These are phyloP conservation scores for Mariannaea elegans DNA, from an alignment of 2,329 filamentous ascomycete species.

Conservation along the genomic window DNA sequence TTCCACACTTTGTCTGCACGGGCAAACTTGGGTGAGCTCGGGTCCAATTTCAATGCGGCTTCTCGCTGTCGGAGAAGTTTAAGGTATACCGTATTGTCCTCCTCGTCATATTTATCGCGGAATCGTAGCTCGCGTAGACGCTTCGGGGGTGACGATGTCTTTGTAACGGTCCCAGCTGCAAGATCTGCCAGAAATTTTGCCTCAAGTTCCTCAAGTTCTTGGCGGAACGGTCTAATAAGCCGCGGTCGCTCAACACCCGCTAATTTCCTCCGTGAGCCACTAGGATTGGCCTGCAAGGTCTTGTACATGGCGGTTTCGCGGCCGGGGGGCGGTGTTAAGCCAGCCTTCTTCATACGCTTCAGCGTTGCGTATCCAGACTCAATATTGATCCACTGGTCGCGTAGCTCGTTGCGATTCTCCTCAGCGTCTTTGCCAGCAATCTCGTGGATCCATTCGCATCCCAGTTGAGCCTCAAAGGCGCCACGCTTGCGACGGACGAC, in stretches of 20 bases:
- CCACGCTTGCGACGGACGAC: slow-evolving; percentile 64
- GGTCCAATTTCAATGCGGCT: slow-evolving; percentile 30
- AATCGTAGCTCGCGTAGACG: slow-evolving; percentile 42
- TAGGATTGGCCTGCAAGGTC: slow-evolving; percentile 31
- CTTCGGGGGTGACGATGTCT: neutral
- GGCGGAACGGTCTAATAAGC: slow-evolving; percentile 52
- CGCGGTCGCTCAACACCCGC: slow-evolving; percentile 42
- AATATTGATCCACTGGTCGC: slow-evolving; percentile 59
- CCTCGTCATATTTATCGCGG: slow-evolving; percentile 37
- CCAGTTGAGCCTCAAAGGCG: slow-evolving; percentile 67
- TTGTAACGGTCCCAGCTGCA: neutral
- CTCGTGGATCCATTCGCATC: slow-evolving; percentile 67
- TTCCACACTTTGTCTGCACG: slow-evolving; percentile 47
- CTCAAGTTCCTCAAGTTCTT: slow-evolving; percentile 53
- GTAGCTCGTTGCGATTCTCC: slow-evolving; percentile 44
- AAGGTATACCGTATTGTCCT: slow-evolving; percentile 37
- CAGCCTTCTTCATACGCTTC: slow-evolving; percentile 56
- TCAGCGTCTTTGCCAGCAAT: slow-evolving; percentile 57
- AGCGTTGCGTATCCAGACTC: slow-evolving; percentile 53
- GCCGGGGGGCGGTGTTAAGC: slow-evolving; percentile 53
- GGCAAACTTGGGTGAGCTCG: slow-evolving; percentile 37
- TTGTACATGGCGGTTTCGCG: slow-evolving; percentile 50
- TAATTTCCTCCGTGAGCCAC: slow-evolving; percentile 36
- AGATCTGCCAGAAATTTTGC: slow-evolving; percentile 31
- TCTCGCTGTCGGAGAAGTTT: slow-evolving; percentile 48